Percentiles rank a stretch among this genome's conserved stretches.
These are phyloP conservation scores for Metschnikowia chrysomelidarum DNA, from an alignment of 805 yeast species.

Conservation along the genomic window DNA sequence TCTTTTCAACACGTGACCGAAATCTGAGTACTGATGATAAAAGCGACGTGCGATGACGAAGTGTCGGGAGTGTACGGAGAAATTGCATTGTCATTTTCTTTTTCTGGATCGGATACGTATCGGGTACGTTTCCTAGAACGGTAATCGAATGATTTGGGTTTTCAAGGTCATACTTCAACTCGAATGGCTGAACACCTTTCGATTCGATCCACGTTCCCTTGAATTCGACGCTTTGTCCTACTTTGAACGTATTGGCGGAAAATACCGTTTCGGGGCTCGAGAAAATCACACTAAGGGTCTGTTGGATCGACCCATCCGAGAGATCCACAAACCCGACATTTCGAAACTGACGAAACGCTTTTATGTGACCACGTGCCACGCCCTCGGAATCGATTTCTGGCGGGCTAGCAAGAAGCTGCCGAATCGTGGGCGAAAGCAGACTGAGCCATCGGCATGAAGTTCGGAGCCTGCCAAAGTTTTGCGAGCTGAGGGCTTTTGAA, in stretches of 20 bases:
- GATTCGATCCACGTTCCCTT: conserved; percentile 35
- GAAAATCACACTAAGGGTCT: conserved; percentile 50
- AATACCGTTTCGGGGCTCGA: conserved; percentile 24
- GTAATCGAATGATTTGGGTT: conserved; percentile 33
- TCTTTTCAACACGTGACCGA: conserved; percentile 63
- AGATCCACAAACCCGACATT: conserved; percentile 78
- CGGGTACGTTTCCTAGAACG: conserved; percentile 61
- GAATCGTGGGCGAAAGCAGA: conserved; percentile 12
- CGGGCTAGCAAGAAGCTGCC: conserved; percentile 12
- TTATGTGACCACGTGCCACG: conserved; percentile 62
- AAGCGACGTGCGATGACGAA: conserved; percentile 72
- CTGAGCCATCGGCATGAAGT: too few relatives aligned
- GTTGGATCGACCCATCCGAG: conserved; percentile 68
- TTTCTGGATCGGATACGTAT: conserved; percentile 79
- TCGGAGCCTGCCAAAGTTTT: too few relatives aligned
- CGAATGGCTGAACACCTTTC: conserved; percentile 32
- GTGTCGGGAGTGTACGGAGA: conserved; percentile 69
- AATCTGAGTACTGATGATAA: conserved; percentile 66
- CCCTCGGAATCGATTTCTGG: conserved; percentile 28
- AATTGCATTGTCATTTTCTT: conserved; percentile 65
- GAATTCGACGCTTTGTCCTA: conserved; percentile 39
- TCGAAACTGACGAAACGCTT: conserved; percentile 68
- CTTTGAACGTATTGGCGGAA: conserved; percentile 42
- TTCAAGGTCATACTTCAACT: conserved; percentile 25
- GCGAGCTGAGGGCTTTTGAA: too few relatives aligned